Base-by-base conservation (phyloP, 2,329 filamentous ascomycete genomes). In the Arthroderma sp. region DNA sequence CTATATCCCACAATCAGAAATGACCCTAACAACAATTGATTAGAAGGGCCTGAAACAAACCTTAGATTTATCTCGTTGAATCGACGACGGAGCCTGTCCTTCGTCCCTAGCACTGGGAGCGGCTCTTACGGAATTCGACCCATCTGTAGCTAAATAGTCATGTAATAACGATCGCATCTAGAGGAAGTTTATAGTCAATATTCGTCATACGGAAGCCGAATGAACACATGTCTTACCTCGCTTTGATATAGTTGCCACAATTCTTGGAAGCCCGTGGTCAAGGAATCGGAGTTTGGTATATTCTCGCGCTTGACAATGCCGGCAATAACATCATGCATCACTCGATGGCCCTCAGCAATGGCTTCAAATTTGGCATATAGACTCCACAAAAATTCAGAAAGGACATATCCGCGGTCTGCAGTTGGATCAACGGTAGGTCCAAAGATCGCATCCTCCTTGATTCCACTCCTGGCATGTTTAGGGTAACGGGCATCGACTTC, bases 191-290 rank as follows among this genome's bases (percentile, higher is more conserved):
- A 50, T 38, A 49, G 32, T 27, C 45, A 22, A 33, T 7, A 28
- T 32, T n/a, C 15, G 15, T 34, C 22, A 37, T 32, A 27, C 3
- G 7, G 34, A 3, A 29, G 22, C 31, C 11, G 30, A 27, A 31
- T 15, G 32, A 10, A 36, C 28, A 38, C 6, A 22, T 31, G 22
- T 43, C 56, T 44, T 55, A 70, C 68, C 60, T 98, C 91, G 63
- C 93, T 96, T 59, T 98, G 91, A 57, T 95, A 89, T 5, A 98
- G 70, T 59, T 95, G 94, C 93, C 93, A 98, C 36, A 98, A 69
- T 65, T 96, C 91, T 58, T 89, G 91, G 66, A 98, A 98, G 45
- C 87, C 87, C 45, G 86, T 81, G 4, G 86, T 81, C 41, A 96
- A 72, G 1, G 77, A 73, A 68, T 68, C 82, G 69, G 62, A 78